Evolutionary conservation across 1,284 basidiomycete genomes (phyloP).

Genomic region (Puccinia hordei): DNA sequence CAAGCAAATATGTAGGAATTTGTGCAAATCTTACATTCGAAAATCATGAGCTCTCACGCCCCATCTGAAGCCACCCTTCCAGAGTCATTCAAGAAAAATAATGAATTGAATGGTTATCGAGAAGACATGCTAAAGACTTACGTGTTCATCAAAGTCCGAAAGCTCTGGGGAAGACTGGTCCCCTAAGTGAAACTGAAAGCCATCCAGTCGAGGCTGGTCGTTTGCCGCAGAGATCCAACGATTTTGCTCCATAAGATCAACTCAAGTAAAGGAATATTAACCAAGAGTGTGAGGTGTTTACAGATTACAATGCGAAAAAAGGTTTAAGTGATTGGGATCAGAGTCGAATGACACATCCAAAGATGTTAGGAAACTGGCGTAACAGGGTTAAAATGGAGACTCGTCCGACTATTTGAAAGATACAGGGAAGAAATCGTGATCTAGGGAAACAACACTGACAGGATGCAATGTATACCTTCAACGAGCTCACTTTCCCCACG

Average conservation of each 20-base stretch:
- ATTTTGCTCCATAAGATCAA: conserved; percentile 27
- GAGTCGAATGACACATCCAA: conserved; percentile 15
- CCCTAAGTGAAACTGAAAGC: conserved; percentile 32
- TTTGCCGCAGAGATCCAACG: conserved; percentile 3
- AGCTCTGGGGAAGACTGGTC: conserved; percentile 11
- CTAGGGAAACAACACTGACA: background rate
- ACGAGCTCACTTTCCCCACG: conserved; percentile 11
- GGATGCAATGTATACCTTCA: conserved; percentile 19
- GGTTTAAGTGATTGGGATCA: background rate
- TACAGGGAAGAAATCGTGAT: conserved; percentile 24
- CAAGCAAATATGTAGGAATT: conserved; percentile 20
- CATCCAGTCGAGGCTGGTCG: conserved; percentile 6
- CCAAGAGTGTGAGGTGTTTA: conserved; percentile 15
- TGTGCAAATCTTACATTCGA: conserved; percentile 18
- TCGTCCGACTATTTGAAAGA: conserved; percentile 22
- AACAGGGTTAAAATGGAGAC: conserved; percentile 3
- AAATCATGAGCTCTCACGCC: conserved; percentile 1
- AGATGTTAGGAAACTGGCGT: conserved; percentile 12
- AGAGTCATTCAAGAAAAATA: conserved; percentile 27
- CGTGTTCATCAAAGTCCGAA: conserved; percentile 25
- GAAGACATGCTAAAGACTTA: background rate
- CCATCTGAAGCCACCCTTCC: conserved; percentile 9
- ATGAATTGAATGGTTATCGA: background rate
- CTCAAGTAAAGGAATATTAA: conserved; percentile 22
- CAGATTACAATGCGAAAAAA: conserved; percentile 16